Conservation (phyloP, 164 flowering plant species). For the Magnolia sinica region DNA sequence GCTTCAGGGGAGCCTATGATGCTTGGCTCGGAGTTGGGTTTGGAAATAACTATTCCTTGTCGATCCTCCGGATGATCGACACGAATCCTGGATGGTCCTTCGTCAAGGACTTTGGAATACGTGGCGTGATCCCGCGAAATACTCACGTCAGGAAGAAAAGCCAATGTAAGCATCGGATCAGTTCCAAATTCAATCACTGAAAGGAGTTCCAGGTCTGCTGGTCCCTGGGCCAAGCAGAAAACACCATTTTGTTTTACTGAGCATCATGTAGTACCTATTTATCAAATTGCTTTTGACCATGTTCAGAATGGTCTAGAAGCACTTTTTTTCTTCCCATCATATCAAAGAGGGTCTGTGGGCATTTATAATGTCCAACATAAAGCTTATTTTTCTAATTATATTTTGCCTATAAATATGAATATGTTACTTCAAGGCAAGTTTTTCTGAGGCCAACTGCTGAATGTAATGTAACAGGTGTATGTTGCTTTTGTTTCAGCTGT, state of each 20-base stretch:
- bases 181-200: background rate
- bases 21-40: no score
- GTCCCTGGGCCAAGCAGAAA: background rate
- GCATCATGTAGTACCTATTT: background rate
- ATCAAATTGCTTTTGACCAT: background rate
- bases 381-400: background rate
- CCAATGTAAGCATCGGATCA: no score
- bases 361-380: background rate
- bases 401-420: background rate
- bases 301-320: background rate
- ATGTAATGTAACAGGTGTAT: constrained; percentile 1
- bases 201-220: no score
- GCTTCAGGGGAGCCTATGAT: no score
- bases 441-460: background rate
- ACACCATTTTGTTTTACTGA: background rate
- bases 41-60: no score
- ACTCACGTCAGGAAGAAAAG: no score
- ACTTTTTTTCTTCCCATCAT: background rate
- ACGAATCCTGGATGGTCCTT: no score
- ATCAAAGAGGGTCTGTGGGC: no score
- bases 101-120: no score
- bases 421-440: background rate
- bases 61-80: no score
- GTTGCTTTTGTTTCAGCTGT: constrained; percentile 14
- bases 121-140: no score